These are phyloP conservation scores for Talaromyces proteolyticus DNA, from an alignment of 495 filamentous ascomycete genomes.

Conservation along the genomic window DNA sequence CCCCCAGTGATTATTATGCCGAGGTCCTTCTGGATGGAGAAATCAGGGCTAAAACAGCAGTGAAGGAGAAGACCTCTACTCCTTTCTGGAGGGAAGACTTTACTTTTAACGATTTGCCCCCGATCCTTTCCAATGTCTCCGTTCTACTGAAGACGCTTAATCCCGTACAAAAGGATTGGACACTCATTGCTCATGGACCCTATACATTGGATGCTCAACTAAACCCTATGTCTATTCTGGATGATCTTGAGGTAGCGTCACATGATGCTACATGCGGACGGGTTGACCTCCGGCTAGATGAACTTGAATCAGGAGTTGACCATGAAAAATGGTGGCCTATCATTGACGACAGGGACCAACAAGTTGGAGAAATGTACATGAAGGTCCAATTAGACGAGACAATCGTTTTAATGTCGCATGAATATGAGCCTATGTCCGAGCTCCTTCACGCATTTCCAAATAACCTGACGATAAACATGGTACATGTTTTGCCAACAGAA, in stretches of 20 bases:
- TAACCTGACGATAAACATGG: slow-evolving; percentile 79
- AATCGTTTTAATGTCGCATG: slow-evolving; percentile 76
- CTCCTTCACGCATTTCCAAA: slow-evolving; percentile 79
- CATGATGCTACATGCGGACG: slow-evolving; percentile 62
- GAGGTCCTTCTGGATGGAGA: slow-evolving; percentile 93
- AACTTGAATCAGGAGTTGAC: slow-evolving; percentile 71
- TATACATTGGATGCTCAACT: slow-evolving; percentile 37
- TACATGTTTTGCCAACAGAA: slow-evolving; percentile 68
- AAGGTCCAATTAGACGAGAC: slow-evolving; percentile 79
- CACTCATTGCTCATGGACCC: slow-evolving; percentile 39
- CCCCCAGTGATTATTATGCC: slow-evolving; percentile 62
- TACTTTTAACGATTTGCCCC: slow-evolving; percentile 77
- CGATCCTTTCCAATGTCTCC: slow-evolving; percentile 71
- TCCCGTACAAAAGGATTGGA: slow-evolving; percentile 48
- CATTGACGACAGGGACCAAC: slow-evolving; percentile 63
- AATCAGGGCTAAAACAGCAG: slow-evolving; percentile 76
- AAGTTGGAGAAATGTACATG: slow-evolving; percentile 82
- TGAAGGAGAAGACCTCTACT: slow-evolving; percentile 72
- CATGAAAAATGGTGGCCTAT: slow-evolving; percentile 89
- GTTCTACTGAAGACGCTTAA: slow-evolving; percentile 70
- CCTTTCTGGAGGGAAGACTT: slow-evolving; percentile 96
- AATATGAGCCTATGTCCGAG: slow-evolving; percentile 81
- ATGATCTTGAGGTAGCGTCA: slow-evolving; percentile 47
- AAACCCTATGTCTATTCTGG: slow-evolving; percentile 34
- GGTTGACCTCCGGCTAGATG: slow-evolving; percentile 80